phyloP scores from a whole-genome alignment of 306 rosid species.

The Quercus wislizeni region DNA sequence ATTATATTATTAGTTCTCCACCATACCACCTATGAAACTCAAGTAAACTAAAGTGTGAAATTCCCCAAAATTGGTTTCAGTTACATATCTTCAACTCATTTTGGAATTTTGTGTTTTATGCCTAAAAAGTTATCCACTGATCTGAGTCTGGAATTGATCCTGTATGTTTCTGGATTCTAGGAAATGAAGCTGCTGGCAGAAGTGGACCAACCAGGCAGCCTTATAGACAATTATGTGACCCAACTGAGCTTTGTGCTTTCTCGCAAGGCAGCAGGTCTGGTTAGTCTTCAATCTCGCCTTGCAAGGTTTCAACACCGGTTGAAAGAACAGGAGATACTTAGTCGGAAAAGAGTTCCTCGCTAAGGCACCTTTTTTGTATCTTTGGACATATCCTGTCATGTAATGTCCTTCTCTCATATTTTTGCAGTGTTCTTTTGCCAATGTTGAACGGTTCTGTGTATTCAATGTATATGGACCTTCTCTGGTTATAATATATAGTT shows the following conservation, averaged over 20 bases:
- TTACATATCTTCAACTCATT: not conserved
- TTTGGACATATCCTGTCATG: slow-evolving; percentile 25
- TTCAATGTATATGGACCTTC: not conserved
- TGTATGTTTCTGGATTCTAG: slow-evolving; percentile 35
- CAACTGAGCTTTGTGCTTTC: slow-evolving; percentile 88
- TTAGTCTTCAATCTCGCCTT: slow-evolving; percentile 89
- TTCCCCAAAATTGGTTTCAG: not conserved
- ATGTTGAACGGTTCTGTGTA: not conserved
- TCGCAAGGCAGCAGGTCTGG: slow-evolving; percentile 91
- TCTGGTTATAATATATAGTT: not conserved
- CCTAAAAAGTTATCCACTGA: not conserved
- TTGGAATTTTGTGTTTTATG: not conserved
- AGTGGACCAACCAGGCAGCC: slow-evolving; percentile 97
- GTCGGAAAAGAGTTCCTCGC: slow-evolving; percentile 87
- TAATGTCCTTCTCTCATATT: slow-evolving; percentile 26
- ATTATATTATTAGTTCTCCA: not conserved
- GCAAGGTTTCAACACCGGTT: slow-evolving; percentile 93
- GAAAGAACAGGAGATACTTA: slow-evolving; percentile 88
- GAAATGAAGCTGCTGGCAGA: slow-evolving; percentile 97
- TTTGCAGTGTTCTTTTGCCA: slow-evolving; percentile 8
- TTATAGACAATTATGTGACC: slow-evolving; percentile 77
- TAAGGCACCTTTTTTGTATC: slow-evolving; percentile 28
- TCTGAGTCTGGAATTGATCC: slow-evolving; percentile 10
- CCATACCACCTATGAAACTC: not conserved
- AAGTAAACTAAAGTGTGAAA: not conserved